These are phyloP conservation scores for Ascochyta koolunga DNA, from an alignment of 2,329 filamentous ascomycete species.

Conservation along the genomic window DNA sequence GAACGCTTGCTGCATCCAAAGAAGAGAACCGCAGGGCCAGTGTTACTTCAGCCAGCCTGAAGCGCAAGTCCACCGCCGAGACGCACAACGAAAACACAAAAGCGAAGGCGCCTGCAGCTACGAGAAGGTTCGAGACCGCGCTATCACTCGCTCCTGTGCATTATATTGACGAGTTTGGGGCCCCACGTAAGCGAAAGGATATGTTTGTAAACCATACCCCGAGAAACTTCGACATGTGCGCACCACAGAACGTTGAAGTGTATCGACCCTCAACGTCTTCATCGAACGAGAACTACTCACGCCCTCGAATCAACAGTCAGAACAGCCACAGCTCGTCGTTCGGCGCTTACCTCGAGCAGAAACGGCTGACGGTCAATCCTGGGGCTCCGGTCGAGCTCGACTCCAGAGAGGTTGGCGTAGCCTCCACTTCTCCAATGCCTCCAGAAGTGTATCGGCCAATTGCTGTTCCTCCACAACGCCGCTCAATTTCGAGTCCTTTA, in stretches of 20 bases:
- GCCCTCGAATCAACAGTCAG: conserved; percentile 24
- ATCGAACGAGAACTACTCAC: conserved; percentile 29
- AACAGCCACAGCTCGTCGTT: conserved; percentile 17
- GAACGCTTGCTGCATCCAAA: conserved; percentile 22
- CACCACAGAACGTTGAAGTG: conserved; percentile 23
- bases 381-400: conserved; percentile 26
- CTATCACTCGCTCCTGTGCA: conserved; percentile 21
- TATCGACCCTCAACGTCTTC: conserved; percentile 24
- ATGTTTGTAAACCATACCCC: conserved; percentile 46
- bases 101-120: conserved; percentile 19
- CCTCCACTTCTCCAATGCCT: conserved; percentile 10
- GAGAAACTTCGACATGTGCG: conserved; percentile 33
- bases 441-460: conserved; percentile 18
- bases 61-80: conserved; percentile 27
- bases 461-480: conserved; percentile 14
- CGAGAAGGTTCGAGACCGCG: conserved; percentile 14
- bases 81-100: conserved; percentile 27
- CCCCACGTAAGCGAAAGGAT: conserved; percentile 33
- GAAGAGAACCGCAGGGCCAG: conserved; percentile 23
- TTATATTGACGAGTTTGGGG: conserved; percentile 29
- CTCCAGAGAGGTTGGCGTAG: conserved; percentile 16
- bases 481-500: conserved; percentile 25
- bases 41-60: conserved; percentile 25
- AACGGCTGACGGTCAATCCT: conserved; percentile 16
- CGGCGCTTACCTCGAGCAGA: conserved; percentile 13